A percentile compares a stretch with the other conserved stretches of the same genome.
phyloP scores from a whole-genome alignment of 306 rosid species.

The Trichosanthes truncata region DNA sequence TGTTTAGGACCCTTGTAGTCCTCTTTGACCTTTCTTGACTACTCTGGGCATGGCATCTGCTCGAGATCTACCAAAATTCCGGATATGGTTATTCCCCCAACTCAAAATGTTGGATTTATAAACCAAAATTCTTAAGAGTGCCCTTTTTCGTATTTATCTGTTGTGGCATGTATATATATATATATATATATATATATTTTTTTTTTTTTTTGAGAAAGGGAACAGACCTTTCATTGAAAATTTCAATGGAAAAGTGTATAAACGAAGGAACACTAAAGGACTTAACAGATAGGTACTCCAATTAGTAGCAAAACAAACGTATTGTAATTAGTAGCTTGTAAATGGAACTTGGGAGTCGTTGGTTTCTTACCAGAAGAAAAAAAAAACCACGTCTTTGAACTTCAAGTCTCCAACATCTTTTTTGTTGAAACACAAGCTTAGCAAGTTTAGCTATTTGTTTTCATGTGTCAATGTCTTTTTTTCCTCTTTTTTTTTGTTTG shows the following conservation, averaged over 20 bases:
- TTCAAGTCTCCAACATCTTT: background rate
- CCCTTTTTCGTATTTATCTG: background rate
- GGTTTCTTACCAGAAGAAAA: background rate
- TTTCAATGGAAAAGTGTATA: background rate
- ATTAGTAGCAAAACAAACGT: background rate
- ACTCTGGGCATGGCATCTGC: background rate
- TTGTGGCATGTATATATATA: background rate
- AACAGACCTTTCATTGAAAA: background rate
- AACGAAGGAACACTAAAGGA: background rate
- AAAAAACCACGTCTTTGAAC: too few species aligned
- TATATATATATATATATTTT: background rate
- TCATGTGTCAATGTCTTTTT: background rate
- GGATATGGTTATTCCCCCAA: background rate
- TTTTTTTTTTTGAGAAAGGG: background rate
- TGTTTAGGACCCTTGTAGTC: background rate
- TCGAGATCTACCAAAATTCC: background rate
- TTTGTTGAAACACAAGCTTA: too few species aligned
- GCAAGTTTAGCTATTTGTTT: background rate
- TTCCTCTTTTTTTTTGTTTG: too few species aligned
- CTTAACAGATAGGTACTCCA: background rate
- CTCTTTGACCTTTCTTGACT: background rate
- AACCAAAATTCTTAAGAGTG: background rate
- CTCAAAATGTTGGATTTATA: background rate
- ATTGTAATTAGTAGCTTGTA: background rate
- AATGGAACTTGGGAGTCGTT: background rate